These are phyloP conservation scores for Wickerhamiella dianesei DNA, from an alignment of 805 yeast genomes.

Conservation along the genomic window DNA sequence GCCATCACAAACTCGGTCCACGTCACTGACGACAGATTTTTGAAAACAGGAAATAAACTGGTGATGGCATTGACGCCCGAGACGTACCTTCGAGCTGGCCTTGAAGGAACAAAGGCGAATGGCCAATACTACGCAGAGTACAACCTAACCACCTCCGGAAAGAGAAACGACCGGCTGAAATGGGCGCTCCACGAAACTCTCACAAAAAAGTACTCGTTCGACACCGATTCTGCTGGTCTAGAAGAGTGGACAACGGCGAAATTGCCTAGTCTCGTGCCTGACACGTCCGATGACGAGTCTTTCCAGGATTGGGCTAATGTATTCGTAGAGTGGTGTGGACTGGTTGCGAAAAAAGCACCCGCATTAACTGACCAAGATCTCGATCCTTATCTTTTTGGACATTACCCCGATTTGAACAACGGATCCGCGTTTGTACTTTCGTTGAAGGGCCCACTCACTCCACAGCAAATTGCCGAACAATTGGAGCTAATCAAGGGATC, in stretches of 20 bases:
- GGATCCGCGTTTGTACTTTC: constrained; percentile 1
- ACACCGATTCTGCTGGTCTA: too few species aligned
- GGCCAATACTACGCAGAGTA: constrained; percentile 6
- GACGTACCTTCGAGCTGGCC: constrained; percentile 10
- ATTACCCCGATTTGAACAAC: neutral
- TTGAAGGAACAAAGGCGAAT: constrained; percentile 7
- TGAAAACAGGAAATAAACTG: neutral
- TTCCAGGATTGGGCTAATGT: constrained; percentile 16
- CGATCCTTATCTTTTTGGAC: constrained; percentile 8
- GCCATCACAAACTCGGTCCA: neutral
- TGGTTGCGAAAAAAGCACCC: constrained; percentile 6
- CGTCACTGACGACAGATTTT: neutral
- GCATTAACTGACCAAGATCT: constrained; percentile 4
- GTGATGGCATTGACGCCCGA: constrained; percentile 8
- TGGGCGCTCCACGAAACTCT: constrained; percentile 13
- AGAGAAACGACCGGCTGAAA: constrained; percentile 6
- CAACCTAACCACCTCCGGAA: constrained; percentile 3
- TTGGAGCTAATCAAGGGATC: constrained; percentile 3
- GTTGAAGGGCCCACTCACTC: neutral
- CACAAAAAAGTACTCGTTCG: constrained; percentile 2
- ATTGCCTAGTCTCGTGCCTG: constrained; percentile 5
- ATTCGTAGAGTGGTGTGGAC: constrained; percentile 16
- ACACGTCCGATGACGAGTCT: constrained; percentile 2
- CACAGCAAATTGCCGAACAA: neutral
- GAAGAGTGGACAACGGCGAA: too few species aligned